These are phyloP conservation scores for Pythium oligandrum DNA, from an alignment of 352 stramenopile genomes.

Conservation along the genomic window DNA sequence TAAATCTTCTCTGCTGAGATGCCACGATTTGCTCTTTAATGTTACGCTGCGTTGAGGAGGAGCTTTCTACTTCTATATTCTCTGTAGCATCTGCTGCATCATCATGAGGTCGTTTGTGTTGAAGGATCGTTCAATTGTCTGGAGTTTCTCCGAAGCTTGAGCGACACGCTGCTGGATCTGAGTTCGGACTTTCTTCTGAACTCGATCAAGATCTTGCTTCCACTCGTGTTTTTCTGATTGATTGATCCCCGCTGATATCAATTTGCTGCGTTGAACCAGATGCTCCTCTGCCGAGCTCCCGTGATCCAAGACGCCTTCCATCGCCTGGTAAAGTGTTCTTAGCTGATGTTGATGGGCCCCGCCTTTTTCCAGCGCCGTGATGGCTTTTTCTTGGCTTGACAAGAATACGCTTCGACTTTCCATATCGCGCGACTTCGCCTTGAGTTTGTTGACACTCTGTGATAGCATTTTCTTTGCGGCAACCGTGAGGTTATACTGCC, in stretches of 20 bases:
- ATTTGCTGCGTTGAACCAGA: no score
- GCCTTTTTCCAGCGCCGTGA: no score
- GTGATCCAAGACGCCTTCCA: no score
- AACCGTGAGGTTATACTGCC: conserved; percentile 8
- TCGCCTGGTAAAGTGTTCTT: no score
- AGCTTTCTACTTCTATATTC: conserved; percentile 2
- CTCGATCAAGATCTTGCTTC: conserved; percentile 6
- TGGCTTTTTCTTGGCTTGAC: no score
- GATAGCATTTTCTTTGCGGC: neutral
- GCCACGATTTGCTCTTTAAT: neutral
- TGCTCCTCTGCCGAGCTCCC: no score
- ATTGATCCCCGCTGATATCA: no score
- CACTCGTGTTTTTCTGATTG: conserved; percentile 3
- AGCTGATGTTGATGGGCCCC: no score
- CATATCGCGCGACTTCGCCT: no score
- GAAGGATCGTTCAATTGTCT: conserved; percentile 26
- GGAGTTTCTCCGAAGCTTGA: conserved; percentile 21
- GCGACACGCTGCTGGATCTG: conserved; percentile 6
- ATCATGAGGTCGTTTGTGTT: conserved; percentile 26
- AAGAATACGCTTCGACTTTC: no score
- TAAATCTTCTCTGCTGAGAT: neutral
- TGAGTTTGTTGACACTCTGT: no score
- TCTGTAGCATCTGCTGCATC: conserved; percentile 34
- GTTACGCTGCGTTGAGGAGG: neutral
- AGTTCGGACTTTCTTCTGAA: conserved; percentile 19